phyloP scores from a whole-genome alignment of 2,329 filamentous ascomycete genomes.

The Talaromyces sp. region DNA sequence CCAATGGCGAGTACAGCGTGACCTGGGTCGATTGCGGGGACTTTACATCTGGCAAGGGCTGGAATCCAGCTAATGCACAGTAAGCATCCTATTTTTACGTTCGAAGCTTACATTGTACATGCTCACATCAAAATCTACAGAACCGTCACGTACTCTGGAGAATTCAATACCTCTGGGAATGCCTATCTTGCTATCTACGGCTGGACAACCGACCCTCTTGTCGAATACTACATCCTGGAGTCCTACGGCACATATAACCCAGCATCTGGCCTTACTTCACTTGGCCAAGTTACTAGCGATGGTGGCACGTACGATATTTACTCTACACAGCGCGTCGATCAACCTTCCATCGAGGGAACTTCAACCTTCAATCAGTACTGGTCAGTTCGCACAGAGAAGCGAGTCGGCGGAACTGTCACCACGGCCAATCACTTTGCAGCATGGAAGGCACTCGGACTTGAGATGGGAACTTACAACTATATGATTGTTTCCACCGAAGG shows the following conservation, averaged over 20 bases:
- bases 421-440: slow-evolving; percentile 38
- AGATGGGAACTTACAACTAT: slow-evolving; percentile 37
- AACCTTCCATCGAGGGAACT: slow-evolving; percentile 41
- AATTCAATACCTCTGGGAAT: slow-evolving; percentile 33
- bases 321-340: slow-evolving; percentile 34
- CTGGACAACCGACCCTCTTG: slow-evolving; percentile 39
- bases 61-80: slow-evolving; percentile 54
- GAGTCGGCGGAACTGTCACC: slow-evolving; percentile 36
- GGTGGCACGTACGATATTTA: slow-evolving; percentile 40
- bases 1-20: slow-evolving; percentile 44
- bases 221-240: slow-evolving; percentile 41
- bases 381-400: slow-evolving; percentile 39
- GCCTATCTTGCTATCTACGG: slow-evolving; percentile 40
- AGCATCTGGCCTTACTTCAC: slow-evolving; percentile 25
- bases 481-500: slow-evolving; percentile 44
- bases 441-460: slow-evolving; percentile 33
- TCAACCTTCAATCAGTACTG: slow-evolving; percentile 44
- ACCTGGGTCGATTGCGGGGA: slow-evolving; percentile 50
- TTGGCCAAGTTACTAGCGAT: slow-evolving; percentile 38
- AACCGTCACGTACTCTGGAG: slow-evolving; percentile 29
- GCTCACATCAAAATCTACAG: background rate
- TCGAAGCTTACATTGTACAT: background rate
- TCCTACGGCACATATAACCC: slow-evolving; percentile 33
- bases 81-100: slow-evolving; percentile 30
- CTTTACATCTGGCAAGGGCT: slow-evolving; percentile 59